Evolutionary conservation across 129 eudicot genomes (phyloP).

Genomic region (Centella asiatica): DNA sequence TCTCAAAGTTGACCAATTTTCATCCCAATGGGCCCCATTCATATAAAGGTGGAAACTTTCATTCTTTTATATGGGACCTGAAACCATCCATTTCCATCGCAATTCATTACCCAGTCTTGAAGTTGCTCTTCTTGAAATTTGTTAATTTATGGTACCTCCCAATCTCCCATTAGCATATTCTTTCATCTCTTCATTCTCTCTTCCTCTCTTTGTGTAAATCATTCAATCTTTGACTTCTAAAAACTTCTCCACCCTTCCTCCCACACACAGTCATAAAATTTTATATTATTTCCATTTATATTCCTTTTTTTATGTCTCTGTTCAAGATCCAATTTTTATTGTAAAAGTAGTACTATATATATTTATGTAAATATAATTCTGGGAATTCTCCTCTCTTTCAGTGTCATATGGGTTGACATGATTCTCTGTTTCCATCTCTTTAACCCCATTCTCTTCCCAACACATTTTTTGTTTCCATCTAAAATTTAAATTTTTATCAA

Average conservation of each 20-base stretch:
- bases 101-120: neutral
- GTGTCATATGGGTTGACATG: neutral
- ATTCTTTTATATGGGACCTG: neutral
- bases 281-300: too few relatives aligned
- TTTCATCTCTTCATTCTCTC: too few relatives aligned
- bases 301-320: neutral
- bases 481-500: constrained; percentile 8
- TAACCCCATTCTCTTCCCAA: neutral
- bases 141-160: neutral
- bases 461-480: constrained; percentile 8
- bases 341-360: neutral
- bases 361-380: neutral
- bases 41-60: neutral
- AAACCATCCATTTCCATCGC: constrained; percentile 15
- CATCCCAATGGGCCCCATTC: too few relatives aligned
- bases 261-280: too few relatives aligned
- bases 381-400: neutral
- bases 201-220: neutral
- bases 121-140: constrained; percentile 6
- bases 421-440: too few relatives aligned
- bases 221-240: neutral
- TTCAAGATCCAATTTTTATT: constrained; percentile 27
- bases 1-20: too few relatives aligned
- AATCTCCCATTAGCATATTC: neutral
- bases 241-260: too few relatives aligned